These are phyloP conservation scores for Beta corolliflora DNA, from an alignment of 179 eudicot species.

Conservation along the genomic window DNA sequence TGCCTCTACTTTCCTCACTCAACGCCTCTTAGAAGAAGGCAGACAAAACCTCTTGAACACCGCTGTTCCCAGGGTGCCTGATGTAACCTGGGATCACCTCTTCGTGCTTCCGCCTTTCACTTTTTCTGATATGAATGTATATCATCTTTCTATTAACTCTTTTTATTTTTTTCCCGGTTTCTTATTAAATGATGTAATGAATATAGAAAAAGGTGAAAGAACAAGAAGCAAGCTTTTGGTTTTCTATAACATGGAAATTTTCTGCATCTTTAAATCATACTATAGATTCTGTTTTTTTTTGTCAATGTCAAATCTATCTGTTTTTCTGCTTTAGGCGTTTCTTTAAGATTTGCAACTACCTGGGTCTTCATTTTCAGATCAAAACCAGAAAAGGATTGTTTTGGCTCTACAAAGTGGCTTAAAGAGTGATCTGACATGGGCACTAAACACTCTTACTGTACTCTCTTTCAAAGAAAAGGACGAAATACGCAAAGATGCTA, in stretches of 20 bases:
- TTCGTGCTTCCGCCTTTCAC: background rate
- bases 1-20: background rate
- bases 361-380: conserved; percentile 51
- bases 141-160: background rate
- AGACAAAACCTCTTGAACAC: background rate
- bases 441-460: conserved; percentile 80
- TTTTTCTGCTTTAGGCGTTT: background rate
- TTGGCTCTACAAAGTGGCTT: conserved; percentile 97
- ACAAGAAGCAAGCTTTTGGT: background rate
- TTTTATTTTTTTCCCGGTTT: no score
- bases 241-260: background rate
- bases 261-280: background rate
- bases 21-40: no score
- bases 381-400: conserved; percentile 88
- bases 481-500: conserved; percentile 89
- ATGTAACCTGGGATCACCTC: background rate
- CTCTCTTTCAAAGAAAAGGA: conserved; percentile 98
- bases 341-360: background rate
- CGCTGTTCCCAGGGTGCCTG: background rate
- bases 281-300: background rate
- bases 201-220: background rate
- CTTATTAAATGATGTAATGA: background rate
- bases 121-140: background rate
- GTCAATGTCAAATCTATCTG: background rate
- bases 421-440: conserved; percentile 97